phyloP scores from a whole-genome alignment of 2,329 filamentous ascomycete species.

The Epichloe elymi region DNA sequence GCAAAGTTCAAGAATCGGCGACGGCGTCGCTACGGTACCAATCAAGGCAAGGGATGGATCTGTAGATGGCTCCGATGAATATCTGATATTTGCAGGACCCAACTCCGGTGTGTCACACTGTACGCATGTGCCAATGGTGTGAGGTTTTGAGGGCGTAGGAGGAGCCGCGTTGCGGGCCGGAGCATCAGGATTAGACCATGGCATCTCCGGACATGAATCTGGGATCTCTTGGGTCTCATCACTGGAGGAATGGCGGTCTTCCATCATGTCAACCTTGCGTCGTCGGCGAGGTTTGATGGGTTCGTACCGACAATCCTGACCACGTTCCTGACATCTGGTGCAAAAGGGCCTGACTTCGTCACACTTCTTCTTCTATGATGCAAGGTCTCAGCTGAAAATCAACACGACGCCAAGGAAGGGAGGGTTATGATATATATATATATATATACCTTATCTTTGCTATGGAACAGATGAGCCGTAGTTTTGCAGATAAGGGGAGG shows the following conservation, averaged over 20 bases:
- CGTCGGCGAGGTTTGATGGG: constrained; percentile 28
- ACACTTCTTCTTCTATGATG: constrained; percentile 42
- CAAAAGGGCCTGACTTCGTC: constrained; percentile 39
- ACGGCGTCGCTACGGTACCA: constrained; percentile 9
- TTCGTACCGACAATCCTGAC: constrained; percentile 37
- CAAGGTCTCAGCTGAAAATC: background rate
- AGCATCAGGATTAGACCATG: background rate
- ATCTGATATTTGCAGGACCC: background rate
- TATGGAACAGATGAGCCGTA: constrained; percentile 13
- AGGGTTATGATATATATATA: constrained; percentile 13
- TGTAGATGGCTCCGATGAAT: constrained; percentile 6
- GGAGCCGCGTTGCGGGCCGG: background rate
- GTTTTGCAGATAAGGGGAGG: background rate
- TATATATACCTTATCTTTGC: constrained; percentile 38
- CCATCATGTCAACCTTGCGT: constrained; percentile 18
- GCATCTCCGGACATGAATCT: background rate
- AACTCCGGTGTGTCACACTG: constrained; percentile 7
- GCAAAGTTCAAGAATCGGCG: constrained; percentile 34
- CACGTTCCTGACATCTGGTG: constrained; percentile 35
- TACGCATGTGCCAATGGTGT: constrained; percentile 8
- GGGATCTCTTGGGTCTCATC: background rate
- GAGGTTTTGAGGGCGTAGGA: constrained; percentile 3
- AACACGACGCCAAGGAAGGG: background rate
- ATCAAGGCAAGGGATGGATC: constrained; percentile 15
- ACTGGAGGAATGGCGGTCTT: background rate